Evolutionary conservation across 1,139 yeast genomes (phyloP).

Genomic region (Suhomyces taliae): DNA sequence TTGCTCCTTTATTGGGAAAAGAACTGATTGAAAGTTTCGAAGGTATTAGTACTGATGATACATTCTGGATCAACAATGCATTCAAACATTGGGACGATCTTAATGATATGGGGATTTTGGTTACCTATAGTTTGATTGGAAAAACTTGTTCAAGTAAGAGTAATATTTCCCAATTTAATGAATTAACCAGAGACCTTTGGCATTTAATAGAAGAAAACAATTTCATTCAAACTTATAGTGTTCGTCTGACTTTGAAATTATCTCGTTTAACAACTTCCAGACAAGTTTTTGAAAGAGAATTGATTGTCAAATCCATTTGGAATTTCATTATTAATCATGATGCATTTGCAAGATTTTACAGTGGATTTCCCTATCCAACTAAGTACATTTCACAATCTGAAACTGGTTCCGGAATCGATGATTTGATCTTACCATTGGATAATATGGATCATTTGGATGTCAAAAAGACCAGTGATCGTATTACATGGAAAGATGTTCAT

Average conservation of each 20-base stretch:
- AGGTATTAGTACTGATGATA: slow-evolving; percentile 27
- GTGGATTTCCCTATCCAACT: slow-evolving; percentile 40
- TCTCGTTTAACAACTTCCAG: slow-evolving; percentile 16
- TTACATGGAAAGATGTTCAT: slow-evolving; percentile 4
- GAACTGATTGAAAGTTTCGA: slow-evolving; percentile 7
- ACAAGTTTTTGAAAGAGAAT: slow-evolving; percentile 38
- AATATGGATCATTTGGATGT: slow-evolving; percentile 6
- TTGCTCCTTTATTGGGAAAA: slow-evolving; percentile 30
- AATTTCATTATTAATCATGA: slow-evolving; percentile 34
- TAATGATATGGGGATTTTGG: slow-evolving; percentile 25
- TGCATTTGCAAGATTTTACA: slow-evolving; percentile 32
- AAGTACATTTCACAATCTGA: background rate
- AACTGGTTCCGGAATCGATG: slow-evolving; percentile 1
- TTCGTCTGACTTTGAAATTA: slow-evolving; percentile 1
- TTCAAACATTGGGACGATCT: slow-evolving; percentile 38
- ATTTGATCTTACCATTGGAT: slow-evolving; percentile 8
- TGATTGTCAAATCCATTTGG: slow-evolving; percentile 43
- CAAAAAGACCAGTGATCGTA: slow-evolving; percentile 2
- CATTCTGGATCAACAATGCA: slow-evolving; percentile 40
- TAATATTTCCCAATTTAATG: slow-evolving; percentile 11
- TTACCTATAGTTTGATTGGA: slow-evolving; percentile 21
- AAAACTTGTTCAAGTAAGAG: slow-evolving; percentile 16
- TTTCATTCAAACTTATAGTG: slow-evolving; percentile 21
- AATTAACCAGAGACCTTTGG: slow-evolving; percentile 19
- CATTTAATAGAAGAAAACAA: slow-evolving; percentile 27